Evolutionary conservation across 345 rosid genomes (phyloP), one percentile per base, ranked within the genome.

Genomic region (Schrenkiella parvula): DNA sequence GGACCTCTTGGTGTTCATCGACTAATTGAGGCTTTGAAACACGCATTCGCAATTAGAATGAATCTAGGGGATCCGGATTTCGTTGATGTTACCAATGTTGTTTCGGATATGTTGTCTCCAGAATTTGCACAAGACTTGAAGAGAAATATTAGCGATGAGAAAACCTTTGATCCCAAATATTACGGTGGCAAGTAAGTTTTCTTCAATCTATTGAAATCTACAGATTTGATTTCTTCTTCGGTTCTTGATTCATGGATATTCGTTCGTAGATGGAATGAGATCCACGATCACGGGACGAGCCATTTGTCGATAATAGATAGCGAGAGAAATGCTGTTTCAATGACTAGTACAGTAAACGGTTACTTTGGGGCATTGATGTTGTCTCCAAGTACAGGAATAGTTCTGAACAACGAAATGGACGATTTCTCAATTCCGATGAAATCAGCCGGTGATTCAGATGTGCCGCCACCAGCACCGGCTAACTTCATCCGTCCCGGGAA

Each of bases 31-130:
- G 82, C 95, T 53, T 50, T 89, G 17, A 89, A 87, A 74, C 89
- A 89, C 32, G 83, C 82, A 7, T 84, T 87, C 7, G 87, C 87
- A 0, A 77, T 81, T 38, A 77, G 91, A 78, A 87, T 87, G 90
- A 87, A 85, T 54, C 86, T 87, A 0, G 91, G 91, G 6, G 95
- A 87, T 78, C 95, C 91, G 0, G 87, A 80, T 18, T 89, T 83
- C 15, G 76, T 67, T 5, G 23, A 88, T 51, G 56, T 80, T 3
- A 19, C 81, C 1, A 37, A 72, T 12, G 87, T 76, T 69, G 51
- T 84, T 32, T 76, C 84, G 0, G 85, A 84, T 66, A 84, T 86
- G 95, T 59, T 88, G 35, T 88, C 93, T 17, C 85, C 55, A 3
- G 46, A 71, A 4, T 83, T 86, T 62, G 91, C 89, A 3, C 5